These are phyloP conservation scores for Cymbidium sinense DNA, from an alignment of 106 monocot genomes.

Conservation along the genomic window DNA sequence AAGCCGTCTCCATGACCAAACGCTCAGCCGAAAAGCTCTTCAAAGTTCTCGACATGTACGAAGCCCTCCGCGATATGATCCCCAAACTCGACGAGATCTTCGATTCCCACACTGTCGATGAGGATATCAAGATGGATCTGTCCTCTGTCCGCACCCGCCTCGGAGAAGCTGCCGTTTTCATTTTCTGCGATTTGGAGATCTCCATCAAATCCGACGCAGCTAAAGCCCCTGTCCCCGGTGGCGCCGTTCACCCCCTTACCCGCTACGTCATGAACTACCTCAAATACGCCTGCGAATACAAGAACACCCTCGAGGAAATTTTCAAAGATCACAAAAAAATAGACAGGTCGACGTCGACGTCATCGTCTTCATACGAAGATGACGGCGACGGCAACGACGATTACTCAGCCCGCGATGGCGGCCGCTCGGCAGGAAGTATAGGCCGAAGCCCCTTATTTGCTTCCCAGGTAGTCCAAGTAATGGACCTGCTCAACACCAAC, in stretches of 20 bases:
- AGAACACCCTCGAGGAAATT: slow-evolving; percentile 10
- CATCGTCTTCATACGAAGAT: background rate
- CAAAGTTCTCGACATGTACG: slow-evolving; percentile 78
- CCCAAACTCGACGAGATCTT: slow-evolving; percentile 33
- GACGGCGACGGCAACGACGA: background rate
- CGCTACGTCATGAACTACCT: slow-evolving; percentile 25
- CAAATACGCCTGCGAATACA: slow-evolving; percentile 23
- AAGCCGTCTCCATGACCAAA: slow-evolving; percentile 46
- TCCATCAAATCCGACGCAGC: slow-evolving; percentile 15
- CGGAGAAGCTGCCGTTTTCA: slow-evolving; percentile 16
- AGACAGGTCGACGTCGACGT: background rate
- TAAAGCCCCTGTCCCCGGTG: slow-evolving; percentile 17
- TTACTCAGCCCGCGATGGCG: background rate
- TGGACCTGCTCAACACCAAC: slow-evolving; percentile 49
- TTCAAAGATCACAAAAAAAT: slow-evolving; percentile 9
- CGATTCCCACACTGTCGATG: slow-evolving; percentile 16
- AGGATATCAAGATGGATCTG: slow-evolving; percentile 6
- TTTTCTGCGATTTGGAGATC: slow-evolving; percentile 28
- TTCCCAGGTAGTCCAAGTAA: slow-evolving; percentile 27
- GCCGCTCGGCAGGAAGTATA: background rate
- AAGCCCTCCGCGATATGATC: slow-evolving; percentile 40
- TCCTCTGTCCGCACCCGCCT: slow-evolving; percentile 8
- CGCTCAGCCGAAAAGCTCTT: slow-evolving; percentile 70
- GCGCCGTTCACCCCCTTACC: slow-evolving; percentile 21
- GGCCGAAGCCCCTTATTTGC: slow-evolving; percentile 24